These are phyloP conservation scores for Nakataea oryzae DNA, from an alignment of 2,329 filamentous ascomycete genomes.

Conservation along the genomic window DNA sequence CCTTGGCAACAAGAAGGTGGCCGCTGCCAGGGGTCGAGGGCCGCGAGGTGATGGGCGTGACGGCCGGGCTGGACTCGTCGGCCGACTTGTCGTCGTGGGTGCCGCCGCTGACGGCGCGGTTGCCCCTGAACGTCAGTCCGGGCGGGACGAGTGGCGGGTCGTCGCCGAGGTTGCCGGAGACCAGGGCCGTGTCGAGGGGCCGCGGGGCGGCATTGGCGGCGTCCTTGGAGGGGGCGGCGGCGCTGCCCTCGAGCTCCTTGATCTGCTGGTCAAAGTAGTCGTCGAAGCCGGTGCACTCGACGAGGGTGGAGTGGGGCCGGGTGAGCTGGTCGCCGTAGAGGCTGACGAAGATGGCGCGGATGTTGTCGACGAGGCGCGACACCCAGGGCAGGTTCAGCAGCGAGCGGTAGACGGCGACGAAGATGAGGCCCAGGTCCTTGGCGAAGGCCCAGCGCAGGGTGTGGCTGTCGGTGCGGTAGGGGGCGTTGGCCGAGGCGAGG, in stretches of 20 bases:
- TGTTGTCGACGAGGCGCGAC: constrained; percentile 90
- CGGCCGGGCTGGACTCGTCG: constrained; percentile 60
- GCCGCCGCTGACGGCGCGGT: constrained; percentile 12
- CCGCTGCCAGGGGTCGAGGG: constrained; percentile 61
- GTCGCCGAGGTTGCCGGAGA: constrained; percentile 24
- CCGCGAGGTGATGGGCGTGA: constrained; percentile 66
- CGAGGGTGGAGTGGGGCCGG: constrained; percentile 64
- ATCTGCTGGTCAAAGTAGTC: constrained; percentile 92
- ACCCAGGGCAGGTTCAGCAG: constrained; percentile 94
- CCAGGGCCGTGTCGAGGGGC: constrained; percentile 20
- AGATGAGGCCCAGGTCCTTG: constrained; percentile 90
- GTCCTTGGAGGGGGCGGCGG: constrained; percentile 22
- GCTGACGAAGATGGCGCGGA: constrained; percentile 82
- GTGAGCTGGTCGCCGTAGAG: constrained; percentile 83
- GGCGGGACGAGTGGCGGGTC: constrained; percentile 26
- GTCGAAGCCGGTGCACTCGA: constrained; percentile 75
- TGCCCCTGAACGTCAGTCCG: constrained; percentile 28
- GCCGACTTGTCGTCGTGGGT: constrained; percentile 34
- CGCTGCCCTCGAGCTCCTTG: constrained; percentile 64
- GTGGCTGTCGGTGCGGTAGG: constrained; percentile 86
- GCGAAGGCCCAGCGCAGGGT: constrained; percentile 88
- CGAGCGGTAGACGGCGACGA: constrained; percentile 95
- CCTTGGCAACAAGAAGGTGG: constrained; percentile 58
- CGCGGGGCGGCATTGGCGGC: constrained; percentile 11
- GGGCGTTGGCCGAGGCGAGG: constrained; percentile 53